These are phyloP conservation scores for Skeletonema costatum DNA, from an alignment of 108 stramenopile genomes.

Conservation along the genomic window DNA sequence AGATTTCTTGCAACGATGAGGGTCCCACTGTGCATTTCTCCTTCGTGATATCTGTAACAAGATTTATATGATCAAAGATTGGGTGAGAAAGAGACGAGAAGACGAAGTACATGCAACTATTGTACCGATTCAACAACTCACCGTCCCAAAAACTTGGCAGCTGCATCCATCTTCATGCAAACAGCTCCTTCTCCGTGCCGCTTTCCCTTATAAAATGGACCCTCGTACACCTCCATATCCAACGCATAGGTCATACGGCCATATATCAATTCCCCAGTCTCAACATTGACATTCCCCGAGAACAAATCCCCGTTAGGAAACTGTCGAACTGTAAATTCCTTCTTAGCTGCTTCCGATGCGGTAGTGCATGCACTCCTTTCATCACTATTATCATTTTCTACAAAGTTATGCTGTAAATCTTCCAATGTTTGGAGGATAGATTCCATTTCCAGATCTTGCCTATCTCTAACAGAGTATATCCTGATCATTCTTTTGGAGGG, in stretches of 20 bases:
- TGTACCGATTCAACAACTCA: neutral
- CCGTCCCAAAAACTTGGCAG: slow-evolving; percentile 45
- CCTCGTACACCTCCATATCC: slow-evolving; percentile 51
- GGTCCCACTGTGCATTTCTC: slow-evolving; percentile 38
- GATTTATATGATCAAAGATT: neutral
- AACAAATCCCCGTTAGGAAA: slow-evolving; percentile 50
- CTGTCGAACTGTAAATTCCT: slow-evolving; percentile 27
- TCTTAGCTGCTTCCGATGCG: neutral
- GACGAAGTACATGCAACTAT: neutral
- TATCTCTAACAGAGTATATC: neutral
- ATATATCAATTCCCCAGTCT: slow-evolving; percentile 26
- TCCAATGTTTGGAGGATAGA: neutral
- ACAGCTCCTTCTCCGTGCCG: slow-evolving; percentile 44
- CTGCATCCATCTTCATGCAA: slow-evolving; percentile 36
- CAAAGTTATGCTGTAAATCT: neutral
- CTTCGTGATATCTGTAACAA: slow-evolving; percentile 18
- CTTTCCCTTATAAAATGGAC: slow-evolving; percentile 31
- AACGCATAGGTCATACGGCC: slow-evolving; percentile 25
- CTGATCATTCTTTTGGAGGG: neutral
- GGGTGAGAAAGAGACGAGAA: neutral
- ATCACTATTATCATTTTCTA: slow-evolving; percentile 1
- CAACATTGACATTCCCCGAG: slow-evolving; percentile 33
- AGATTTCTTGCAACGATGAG: slow-evolving; percentile 10
- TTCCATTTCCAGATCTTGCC: neutral
- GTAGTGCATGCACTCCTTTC: neutral